Evolutionary conservation across 1,284 basidiomycete genomes (phyloP).

Genomic region (Austropuccinia psidii): DNA sequence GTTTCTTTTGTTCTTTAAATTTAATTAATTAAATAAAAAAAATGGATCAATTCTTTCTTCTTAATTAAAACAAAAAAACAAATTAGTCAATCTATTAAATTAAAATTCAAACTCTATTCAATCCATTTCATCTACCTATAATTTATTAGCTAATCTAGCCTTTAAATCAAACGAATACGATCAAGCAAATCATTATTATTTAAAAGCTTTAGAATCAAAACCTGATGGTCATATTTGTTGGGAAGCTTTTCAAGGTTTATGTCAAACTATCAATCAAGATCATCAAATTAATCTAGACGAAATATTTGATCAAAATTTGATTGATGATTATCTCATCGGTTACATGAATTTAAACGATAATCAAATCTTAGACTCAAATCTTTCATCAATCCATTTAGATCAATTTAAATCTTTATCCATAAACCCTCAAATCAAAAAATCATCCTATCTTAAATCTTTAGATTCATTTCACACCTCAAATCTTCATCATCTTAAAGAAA

Average conservation of each 20-base stretch:
- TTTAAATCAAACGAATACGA: conserved; percentile 34
- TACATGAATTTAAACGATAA: conserved; percentile 32
- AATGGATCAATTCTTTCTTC: no score
- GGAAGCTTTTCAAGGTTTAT: conserved; percentile 36
- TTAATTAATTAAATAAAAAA: no score
- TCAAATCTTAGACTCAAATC: no score
- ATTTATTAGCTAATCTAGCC: conserved; percentile 15
- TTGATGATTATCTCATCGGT: conserved; percentile 11
- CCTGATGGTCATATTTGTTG: conserved; percentile 36
- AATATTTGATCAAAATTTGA: background rate
- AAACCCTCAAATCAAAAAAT: no score
- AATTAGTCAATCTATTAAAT: background rate
- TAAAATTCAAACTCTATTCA: conserved; percentile 1
- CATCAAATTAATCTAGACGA: conserved; percentile 1
- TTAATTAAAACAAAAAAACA: no score
- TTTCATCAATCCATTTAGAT: no score
- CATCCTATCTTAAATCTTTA: no score
- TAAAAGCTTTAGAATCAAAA: conserved; percentile 11
- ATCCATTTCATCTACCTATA: conserved; percentile 17
- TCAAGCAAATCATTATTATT: conserved; percentile 24
- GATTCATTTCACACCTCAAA: no score
- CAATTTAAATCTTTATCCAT: no score
- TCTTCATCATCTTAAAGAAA: no score
- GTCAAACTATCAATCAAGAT: conserved; percentile 16
- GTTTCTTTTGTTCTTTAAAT: no score